These are phyloP conservation scores for Oryza glaberrima DNA, from an alignment of 176 grass and related monocot genomes.

Conservation along the genomic window DNA sequence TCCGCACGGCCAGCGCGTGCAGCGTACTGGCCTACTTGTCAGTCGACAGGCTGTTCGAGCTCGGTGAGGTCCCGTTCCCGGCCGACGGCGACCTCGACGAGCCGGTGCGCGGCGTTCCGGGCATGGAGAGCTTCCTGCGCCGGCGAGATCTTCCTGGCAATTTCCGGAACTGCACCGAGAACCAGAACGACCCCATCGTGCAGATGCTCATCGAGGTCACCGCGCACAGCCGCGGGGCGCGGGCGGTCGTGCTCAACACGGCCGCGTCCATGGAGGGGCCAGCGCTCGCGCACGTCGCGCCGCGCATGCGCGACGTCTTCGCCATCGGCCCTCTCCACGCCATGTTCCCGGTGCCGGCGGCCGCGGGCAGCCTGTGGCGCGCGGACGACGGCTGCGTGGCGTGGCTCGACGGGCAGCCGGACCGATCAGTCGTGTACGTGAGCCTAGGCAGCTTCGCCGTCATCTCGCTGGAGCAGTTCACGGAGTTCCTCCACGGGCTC, in stretches of 20 bases:
- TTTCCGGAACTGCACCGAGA: not conserved
- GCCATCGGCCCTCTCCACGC: conserved; percentile 13
- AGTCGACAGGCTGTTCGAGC: conserved; percentile 35
- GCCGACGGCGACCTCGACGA: conserved; percentile 32
- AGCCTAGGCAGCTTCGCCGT: not conserved
- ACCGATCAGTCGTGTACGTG: not conserved
- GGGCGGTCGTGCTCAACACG: not conserved
- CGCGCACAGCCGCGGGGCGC: not conserved
- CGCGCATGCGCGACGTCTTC: not conserved
- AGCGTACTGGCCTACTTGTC: conserved; percentile 41
- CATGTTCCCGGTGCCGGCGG: not conserved
- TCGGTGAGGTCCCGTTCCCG: conserved; percentile 39
- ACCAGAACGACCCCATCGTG: not conserved
- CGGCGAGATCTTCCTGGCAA: conserved; percentile 17
- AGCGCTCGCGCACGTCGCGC: not conserved
- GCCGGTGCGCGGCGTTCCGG: conserved; percentile 31
- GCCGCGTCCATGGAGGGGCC: not conserved
- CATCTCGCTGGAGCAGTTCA: not conserved
- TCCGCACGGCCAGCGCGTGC: conserved; percentile 25
- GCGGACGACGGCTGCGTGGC: conserved; percentile 38
- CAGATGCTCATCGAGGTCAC: not conserved
- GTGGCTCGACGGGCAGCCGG: conserved; percentile 54
- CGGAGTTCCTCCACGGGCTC: not conserved
- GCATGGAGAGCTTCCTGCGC: conserved; percentile 45
- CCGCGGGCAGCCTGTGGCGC: conserved; percentile 44